Percentiles rank a stretch among this genome's conserved stretches.
Conservation (phyloP, 2,329 filamentous ascomycete species). For the Plectosphaerella plurivora region DNA sequence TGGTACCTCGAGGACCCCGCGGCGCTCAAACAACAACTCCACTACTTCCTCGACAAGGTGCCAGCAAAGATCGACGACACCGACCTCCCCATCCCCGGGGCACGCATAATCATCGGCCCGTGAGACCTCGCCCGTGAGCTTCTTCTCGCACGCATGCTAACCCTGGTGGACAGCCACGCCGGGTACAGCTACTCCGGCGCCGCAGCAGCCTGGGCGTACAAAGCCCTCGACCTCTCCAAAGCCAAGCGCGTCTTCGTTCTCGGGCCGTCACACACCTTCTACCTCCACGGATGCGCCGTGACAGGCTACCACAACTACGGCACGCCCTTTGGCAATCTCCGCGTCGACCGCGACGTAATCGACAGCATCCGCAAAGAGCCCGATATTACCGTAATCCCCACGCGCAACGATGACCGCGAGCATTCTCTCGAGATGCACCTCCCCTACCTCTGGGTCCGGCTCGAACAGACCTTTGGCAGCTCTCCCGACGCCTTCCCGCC, state of each 20-base stretch:
- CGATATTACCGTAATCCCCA: conserved; percentile 51
- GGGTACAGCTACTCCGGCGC: conserved; percentile 90
- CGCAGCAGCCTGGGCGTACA: conserved; percentile 94
- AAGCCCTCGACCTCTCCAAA: conserved; percentile 73
- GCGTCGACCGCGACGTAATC: conserved; percentile 56
- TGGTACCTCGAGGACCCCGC: conserved; percentile 72
- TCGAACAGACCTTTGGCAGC: conserved; percentile 42
- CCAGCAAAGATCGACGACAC: conserved; percentile 57
- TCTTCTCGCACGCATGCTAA: not conserved
- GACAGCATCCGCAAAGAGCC: conserved; percentile 24
- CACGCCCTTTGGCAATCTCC: conserved; percentile 70
- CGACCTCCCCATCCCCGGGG: conserved; percentile 64
- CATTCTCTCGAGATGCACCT: conserved; percentile 97
- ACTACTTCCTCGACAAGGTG: conserved; percentile 69
- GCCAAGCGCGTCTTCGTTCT: conserved; percentile 88
- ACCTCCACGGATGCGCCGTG: conserved; percentile 72
- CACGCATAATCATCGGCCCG: conserved; percentile 60
- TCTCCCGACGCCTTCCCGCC: conserved; percentile 57
- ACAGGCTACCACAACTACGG: conserved; percentile 66
- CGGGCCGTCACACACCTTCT: conserved; percentile 86
- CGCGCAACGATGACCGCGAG: conserved; percentile 68
- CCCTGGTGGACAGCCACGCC: conserved; percentile 63
- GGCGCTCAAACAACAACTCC: conserved; percentile 64
- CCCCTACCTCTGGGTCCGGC: conserved; percentile 83
- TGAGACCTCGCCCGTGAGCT: conserved; percentile 10